phyloP scores from a whole-genome alignment of 2,329 filamentous ascomycete genomes.

The Xylaria sp. region DNA sequence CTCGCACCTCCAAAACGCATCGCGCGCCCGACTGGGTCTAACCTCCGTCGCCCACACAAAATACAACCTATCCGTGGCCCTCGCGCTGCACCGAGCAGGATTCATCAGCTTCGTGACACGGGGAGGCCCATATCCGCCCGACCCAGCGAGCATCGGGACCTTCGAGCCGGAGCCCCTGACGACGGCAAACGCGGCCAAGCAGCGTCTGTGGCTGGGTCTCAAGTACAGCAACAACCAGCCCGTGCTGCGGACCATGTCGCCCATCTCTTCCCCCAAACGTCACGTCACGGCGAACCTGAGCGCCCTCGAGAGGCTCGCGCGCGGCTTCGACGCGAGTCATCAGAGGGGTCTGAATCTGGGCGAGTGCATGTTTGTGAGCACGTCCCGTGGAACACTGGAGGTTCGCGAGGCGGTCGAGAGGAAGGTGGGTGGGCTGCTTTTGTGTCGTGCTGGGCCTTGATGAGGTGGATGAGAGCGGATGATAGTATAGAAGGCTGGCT shows the following conservation, averaged over 20 bases:
- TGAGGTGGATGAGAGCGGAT: neutral
- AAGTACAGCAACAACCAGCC: constrained; percentile 90
- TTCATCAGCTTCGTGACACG: constrained; percentile 85
- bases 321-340: constrained; percentile 72
- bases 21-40: constrained; percentile 81
- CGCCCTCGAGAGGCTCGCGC: constrained; percentile 71
- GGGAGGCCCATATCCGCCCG: constrained; percentile 66
- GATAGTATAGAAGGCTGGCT: no score
- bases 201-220: constrained; percentile 86
- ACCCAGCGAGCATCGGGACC: constrained; percentile 57
- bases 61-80: constrained; percentile 78
- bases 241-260: constrained; percentile 73
- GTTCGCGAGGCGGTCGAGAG: constrained; percentile 82
- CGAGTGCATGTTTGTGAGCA: constrained; percentile 83
- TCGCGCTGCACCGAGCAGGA: constrained; percentile 83
- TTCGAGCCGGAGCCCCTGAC: constrained; percentile 68
- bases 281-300: constrained; percentile 72
- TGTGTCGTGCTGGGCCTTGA: constrained; percentile 71
- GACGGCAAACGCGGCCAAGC: constrained; percentile 74
- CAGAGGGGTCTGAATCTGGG: constrained; percentile 77
- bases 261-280: constrained; percentile 80
- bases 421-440: constrained; percentile 80
- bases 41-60: constrained; percentile 86
- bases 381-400: constrained; percentile 82
- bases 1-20: constrained; percentile 91